Evolutionary conservation across 2,329 filamentous ascomycete genomes (phyloP).

Genomic region (Trichoderma atroviride): DNA sequence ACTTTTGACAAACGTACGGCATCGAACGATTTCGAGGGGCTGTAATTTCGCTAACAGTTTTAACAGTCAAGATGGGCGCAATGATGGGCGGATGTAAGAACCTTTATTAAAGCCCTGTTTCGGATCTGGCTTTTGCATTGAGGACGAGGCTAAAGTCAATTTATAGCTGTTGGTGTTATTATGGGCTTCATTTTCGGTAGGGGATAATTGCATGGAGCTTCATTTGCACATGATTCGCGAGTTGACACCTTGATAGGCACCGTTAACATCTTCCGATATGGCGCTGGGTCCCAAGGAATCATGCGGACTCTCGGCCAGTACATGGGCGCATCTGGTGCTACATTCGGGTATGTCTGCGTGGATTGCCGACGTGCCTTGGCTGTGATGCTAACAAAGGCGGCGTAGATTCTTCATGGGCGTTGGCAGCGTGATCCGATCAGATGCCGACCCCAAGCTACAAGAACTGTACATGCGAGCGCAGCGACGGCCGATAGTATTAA

Average conservation of each 20-base stretch:
- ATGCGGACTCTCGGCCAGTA: constrained; percentile 94
- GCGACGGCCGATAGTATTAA: constrained; percentile 69
- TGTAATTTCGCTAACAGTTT: constrained; percentile 31
- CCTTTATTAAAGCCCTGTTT: background rate
- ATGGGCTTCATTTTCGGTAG: constrained; percentile 98
- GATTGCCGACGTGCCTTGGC: background rate
- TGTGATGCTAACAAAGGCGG: constrained; percentile 29
- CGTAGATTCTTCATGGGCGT: constrained; percentile 95
- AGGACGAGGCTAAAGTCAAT: constrained; percentile 36
- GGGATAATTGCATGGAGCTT: constrained; percentile 31
- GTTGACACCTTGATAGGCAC: constrained; percentile 61
- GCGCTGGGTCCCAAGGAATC: constrained; percentile 89
- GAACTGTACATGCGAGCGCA: constrained; percentile 77
- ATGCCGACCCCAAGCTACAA: constrained; percentile 74
- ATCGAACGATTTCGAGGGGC: constrained; percentile 19
- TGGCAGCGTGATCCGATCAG: constrained; percentile 92
- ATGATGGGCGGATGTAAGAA: constrained; percentile 97
- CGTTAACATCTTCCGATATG: constrained; percentile 93
- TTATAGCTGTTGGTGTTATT: constrained; percentile 83
- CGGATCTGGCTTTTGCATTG: background rate
- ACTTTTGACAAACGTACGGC: constrained; percentile 58
- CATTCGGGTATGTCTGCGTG: constrained; percentile 67
- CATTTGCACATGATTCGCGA: background rate
- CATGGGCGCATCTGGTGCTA: constrained; percentile 92
- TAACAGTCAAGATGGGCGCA: constrained; percentile 79